A percentile compares a stretch with the other conserved stretches of the same genome.
Conservation (phyloP, 1,284 basidiomycete species). For the Leccinum angustisporum region DNA sequence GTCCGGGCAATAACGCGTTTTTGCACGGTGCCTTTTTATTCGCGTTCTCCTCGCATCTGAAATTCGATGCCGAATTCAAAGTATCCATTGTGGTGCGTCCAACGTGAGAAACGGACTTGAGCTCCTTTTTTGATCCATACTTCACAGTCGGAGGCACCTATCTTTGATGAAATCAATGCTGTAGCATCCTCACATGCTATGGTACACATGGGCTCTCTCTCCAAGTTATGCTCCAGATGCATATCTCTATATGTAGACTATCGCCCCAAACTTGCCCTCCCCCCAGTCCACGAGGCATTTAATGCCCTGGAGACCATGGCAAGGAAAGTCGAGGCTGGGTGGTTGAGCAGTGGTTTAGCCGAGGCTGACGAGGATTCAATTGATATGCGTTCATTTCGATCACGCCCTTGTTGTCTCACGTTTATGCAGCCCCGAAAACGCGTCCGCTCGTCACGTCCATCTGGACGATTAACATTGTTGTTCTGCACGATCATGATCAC, state of each 20-base stretch:
- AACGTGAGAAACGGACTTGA: not conserved
- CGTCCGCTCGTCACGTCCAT: conserved; percentile 46
- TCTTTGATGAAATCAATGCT: conserved; percentile 37
- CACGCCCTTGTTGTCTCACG: conserved; percentile 4
- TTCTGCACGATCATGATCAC: conserved; percentile 69
- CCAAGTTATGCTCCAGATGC: conserved; percentile 49
- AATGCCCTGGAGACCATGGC: conserved; percentile 41
- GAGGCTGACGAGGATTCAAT: conserved; percentile 41
- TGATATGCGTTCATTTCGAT: conserved; percentile 20
- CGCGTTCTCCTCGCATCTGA: conserved; percentile 35
- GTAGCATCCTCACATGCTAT: conserved; percentile 47
- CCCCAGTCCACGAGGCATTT: conserved; percentile 44
- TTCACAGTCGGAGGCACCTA: conserved; percentile 25
- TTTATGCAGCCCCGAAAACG: conserved; percentile 38
- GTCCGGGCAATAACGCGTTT: conserved; percentile 53
- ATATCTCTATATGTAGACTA: conserved; percentile 50
- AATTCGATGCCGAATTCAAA: conserved; percentile 27
- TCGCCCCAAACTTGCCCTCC: conserved; percentile 46
- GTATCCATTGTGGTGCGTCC: conserved; percentile 38
- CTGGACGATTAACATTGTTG: conserved; percentile 62
- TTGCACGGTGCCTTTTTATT: conserved; percentile 50
- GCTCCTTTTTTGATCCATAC: not conserved
- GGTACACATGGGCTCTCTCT: conserved; percentile 50
- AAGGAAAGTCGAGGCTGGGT: conserved; percentile 49
- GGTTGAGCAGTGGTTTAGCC: conserved; percentile 49